Conservation (phyloP, 2,329 filamentous ascomycete species). For the Cytospora schulzeri region DNA sequence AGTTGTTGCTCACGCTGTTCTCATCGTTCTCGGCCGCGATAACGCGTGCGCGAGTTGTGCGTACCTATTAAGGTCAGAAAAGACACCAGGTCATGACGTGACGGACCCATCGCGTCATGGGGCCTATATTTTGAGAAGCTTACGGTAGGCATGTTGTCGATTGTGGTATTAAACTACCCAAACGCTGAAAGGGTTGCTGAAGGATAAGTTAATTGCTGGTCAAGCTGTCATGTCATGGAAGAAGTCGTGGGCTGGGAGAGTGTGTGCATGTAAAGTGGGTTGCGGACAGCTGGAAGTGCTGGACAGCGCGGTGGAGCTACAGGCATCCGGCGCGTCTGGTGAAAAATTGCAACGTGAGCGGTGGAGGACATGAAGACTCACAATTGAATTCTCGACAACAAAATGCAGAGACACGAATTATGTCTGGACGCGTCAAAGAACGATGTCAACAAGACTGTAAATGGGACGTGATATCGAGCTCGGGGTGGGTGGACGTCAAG, state of each 20-base stretch:
- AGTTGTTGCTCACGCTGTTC: conserved; percentile 59
- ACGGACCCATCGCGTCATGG: conserved; percentile 7
- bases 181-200: conserved; percentile 22
- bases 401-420: conserved; percentile 20
- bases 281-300: conserved; percentile 21
- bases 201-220: conserved; percentile 12
- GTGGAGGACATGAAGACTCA: conserved; percentile 15
- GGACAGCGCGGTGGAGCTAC: conserved; percentile 23
- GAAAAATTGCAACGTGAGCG: conserved; percentile 22
- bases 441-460: conserved; percentile 7
- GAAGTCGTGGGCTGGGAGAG: not conserved
- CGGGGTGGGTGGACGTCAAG: not conserved
- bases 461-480: conserved; percentile 5
- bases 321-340: conserved; percentile 21
- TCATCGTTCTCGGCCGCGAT: conserved; percentile 94
- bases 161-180: conserved; percentile 24
- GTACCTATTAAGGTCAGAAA: conserved; percentile 54
- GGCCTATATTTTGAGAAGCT: conserved; percentile 31
- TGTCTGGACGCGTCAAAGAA: conserved; percentile 24
- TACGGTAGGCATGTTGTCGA: conserved; percentile 37
- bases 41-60: conserved; percentile 69
- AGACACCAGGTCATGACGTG: conserved; percentile 4
- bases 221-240: conserved; percentile 4
- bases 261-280: conserved; percentile 8
- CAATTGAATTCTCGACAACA: conserved; percentile 24